Evolutionary conservation across 345 rosid genomes (phyloP).

Genomic region (Bruguiera parviflora): DNA sequence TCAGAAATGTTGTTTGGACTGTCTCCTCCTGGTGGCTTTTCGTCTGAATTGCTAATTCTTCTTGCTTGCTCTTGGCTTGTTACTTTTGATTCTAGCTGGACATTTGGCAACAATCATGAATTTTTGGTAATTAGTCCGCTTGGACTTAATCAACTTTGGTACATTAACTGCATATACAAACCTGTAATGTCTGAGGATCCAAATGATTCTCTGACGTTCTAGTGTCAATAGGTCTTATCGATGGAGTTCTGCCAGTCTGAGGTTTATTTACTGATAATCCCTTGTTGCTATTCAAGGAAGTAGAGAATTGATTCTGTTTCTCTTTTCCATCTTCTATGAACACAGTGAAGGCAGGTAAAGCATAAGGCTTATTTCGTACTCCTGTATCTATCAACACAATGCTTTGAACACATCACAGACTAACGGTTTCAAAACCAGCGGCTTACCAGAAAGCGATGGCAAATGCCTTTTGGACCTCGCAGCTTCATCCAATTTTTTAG

Average conservation of each 20-base stretch:
- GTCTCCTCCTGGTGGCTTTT: slow-evolving; percentile 19
- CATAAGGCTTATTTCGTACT: not conserved
- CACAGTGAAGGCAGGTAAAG: not conserved
- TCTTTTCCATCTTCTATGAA: slow-evolving; percentile 32
- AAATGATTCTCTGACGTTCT: slow-evolving; percentile 39
- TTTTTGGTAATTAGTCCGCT: not conserved
- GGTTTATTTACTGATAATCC: slow-evolving; percentile 25
- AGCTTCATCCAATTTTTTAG: slow-evolving; percentile 25
- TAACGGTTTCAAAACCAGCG: not conserved
- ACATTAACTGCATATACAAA: slow-evolving; percentile 5
- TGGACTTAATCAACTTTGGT: not conserved
- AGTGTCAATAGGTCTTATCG: slow-evolving; percentile 30
- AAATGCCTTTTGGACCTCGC: slow-evolving; percentile 19
- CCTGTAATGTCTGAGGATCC: slow-evolving; percentile 37
- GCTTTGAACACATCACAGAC: not conserved
- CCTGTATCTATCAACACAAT: not conserved
- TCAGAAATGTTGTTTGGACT: slow-evolving; percentile 68
- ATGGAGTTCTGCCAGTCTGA: slow-evolving; percentile 29
- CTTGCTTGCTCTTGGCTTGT: slow-evolving; percentile 36
- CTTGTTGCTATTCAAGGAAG: slow-evolving; percentile 32
- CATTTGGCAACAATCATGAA: slow-evolving; percentile 9
- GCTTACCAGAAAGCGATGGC: slow-evolving; percentile 38
- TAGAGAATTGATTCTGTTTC: slow-evolving; percentile 40
- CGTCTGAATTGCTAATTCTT: slow-evolving; percentile 23
- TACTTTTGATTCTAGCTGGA: slow-evolving; percentile 40